phyloP scores from a whole-genome alignment of 2,329 filamentous ascomycete species.

The Aspergillus sclerotialis region DNA sequence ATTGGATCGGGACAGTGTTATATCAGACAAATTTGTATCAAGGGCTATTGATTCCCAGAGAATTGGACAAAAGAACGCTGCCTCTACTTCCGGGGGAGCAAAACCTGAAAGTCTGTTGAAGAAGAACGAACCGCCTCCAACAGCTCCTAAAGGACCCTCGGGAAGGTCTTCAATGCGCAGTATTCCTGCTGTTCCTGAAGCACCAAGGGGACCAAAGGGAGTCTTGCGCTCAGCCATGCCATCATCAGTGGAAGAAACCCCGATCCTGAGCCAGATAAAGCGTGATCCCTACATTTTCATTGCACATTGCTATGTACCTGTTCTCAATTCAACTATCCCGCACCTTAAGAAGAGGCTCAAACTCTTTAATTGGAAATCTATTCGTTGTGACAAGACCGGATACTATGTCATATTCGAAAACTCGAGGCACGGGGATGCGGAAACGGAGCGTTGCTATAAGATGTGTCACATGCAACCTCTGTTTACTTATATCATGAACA shows the following conservation, averaged over 20 bases:
- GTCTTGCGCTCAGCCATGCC: slow-evolving; percentile 28
- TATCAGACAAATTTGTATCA: slow-evolving; percentile 72
- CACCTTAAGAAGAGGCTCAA: slow-evolving; percentile 89
- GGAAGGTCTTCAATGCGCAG: slow-evolving; percentile 41
- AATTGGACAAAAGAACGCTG: slow-evolving; percentile 38
- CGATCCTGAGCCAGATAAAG: slow-evolving; percentile 62
- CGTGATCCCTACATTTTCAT: slow-evolving; percentile 87
- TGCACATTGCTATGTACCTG: slow-evolving; percentile 76
- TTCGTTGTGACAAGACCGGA: slow-evolving; percentile 75
- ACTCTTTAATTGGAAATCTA: slow-evolving; percentile 70
- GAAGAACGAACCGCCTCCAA: slow-evolving; percentile 63
- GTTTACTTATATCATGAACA: slow-evolving; percentile 88
- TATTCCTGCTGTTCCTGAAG: slow-evolving; percentile 18
- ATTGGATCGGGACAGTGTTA: slow-evolving; percentile 79
- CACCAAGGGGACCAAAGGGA: slow-evolving; percentile 35
- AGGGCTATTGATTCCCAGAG: slow-evolving; percentile 63
- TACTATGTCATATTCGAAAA: slow-evolving; percentile 92
- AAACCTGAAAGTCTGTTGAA: slow-evolving; percentile 36
- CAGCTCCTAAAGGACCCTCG: slow-evolving; percentile 79
- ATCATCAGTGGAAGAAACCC: slow-evolving; percentile 57
- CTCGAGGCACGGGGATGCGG: slow-evolving; percentile 65
- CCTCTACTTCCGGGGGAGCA: slow-evolving; percentile 17
- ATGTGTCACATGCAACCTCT: slow-evolving; percentile 74
- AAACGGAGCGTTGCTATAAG: slow-evolving; percentile 72
- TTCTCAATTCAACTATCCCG: slow-evolving; percentile 74